Conservation (phyloP, 257 asterid genomes). For the Agastache rugosa region DNA sequence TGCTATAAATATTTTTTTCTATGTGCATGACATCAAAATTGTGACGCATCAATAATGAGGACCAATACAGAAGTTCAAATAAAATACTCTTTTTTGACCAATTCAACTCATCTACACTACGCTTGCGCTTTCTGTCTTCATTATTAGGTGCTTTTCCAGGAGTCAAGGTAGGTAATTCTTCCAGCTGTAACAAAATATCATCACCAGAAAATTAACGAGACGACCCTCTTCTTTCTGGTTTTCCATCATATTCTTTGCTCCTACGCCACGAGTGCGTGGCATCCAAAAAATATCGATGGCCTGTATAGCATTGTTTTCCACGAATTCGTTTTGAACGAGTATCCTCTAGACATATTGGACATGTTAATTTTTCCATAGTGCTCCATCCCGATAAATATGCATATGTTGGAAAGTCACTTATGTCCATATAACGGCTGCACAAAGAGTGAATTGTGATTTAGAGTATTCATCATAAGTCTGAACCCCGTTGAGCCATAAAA, state of each 20-base stretch:
- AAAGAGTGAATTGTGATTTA: background rate
- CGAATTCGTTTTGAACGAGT: no score
- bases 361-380: no score
- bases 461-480: background rate
- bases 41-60: background rate
- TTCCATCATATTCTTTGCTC: background rate
- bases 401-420: no score
- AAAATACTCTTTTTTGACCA: background rate
- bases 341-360: no score
- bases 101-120: constrained; percentile 1
- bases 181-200: background rate
- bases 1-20: background rate
- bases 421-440: background rate
- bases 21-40: background rate
- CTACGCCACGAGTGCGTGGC: background rate
- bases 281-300: background rate
- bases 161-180: background rate
- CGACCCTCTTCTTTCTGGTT: background rate
- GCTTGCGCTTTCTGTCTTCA: background rate
- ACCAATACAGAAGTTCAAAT: background rate
- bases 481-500: background rate
- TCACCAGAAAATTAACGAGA: background rate
- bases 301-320: background rate
- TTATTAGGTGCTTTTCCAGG: constrained; percentile 2
- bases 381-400: no score